Evolutionary conservation across 2,329 filamentous ascomycete species (phyloP), one percentile per base, ranked within the genome.

Genomic region (Shiraia bambusicola): DNA sequence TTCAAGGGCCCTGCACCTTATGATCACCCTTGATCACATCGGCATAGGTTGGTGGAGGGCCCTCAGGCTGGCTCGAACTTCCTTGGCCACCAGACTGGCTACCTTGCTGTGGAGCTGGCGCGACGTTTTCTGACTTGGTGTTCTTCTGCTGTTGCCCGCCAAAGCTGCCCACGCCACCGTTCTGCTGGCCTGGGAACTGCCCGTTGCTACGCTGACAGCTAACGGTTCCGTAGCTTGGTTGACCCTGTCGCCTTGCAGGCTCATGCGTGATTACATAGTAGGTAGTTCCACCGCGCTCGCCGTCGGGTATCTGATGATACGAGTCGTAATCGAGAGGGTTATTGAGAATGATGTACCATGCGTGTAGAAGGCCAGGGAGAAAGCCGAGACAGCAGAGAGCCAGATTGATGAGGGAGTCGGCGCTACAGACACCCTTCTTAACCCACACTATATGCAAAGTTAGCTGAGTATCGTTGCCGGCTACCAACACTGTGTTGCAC

Each of bases 291-390:
- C 70, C 71, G 55, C 74, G 72, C 49, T 78, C 77, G 40, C 72
- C 78, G 38, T 83, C 80, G 27, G 70, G 66, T 4, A 79, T 67
- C 36, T 76, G 72, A 55, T 88, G 81, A 71, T 93, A 90, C 28
- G 48, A 50, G 42, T 76, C 69, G 28, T 79, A 72, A 56, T 73
- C 70, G 47, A 96, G 92, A 44, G 93, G 93, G 69, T 86, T 88
- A 65, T 88, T 86, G 61, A 88, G 81, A 71, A 98, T 96, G 71
- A 97, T 95, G 78, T 97, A 98, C 92, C 93, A 97, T 50, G 91
- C 82, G 74, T 98, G 93, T 2, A 98, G 75, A 35, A 97, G 85
- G 47, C 92, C 92, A 14, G 92, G 92, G 46, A 97, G 71, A 59
- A 71, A 66, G 50, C 65, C 69, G 43, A 71, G 67, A 47, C 63